These are phyloP conservation scores for Decorospora gaudefroyi DNA, from an alignment of 2,329 filamentous ascomycete genomes.

Conservation along the genomic window DNA sequence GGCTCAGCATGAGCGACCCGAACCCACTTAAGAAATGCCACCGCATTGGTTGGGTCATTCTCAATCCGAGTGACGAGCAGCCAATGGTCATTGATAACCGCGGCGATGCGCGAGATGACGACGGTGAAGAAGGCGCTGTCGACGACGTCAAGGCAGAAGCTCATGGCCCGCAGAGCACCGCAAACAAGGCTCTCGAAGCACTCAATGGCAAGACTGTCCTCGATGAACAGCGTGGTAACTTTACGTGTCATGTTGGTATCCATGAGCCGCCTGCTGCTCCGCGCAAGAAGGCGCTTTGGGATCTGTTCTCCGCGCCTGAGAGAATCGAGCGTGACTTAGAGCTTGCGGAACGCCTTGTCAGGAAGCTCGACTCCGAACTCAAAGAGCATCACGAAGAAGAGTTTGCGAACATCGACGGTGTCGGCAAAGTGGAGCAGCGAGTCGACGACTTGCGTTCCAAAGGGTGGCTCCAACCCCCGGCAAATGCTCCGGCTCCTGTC, in stretches of 20 bases:
- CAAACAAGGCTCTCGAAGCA: constrained; percentile 87
- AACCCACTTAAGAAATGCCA: constrained; percentile 98
- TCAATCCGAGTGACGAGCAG: constrained; percentile 76
- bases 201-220: constrained; percentile 98
- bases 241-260: constrained; percentile 95
- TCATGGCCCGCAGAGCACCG: constrained; percentile 57
- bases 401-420: constrained; percentile 60
- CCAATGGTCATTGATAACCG: constrained; percentile 65
- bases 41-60: constrained; percentile 97
- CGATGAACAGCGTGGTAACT: constrained; percentile 90
- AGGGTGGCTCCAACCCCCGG: constrained; percentile 73
- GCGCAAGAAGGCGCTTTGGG: constrained; percentile 94
- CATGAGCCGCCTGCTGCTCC: constrained; percentile 86
- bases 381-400: constrained; percentile 65
- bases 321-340: constrained; percentile 88
- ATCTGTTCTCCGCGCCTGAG: constrained; percentile 92
- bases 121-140: constrained; percentile 61
- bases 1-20: constrained; percentile 92
- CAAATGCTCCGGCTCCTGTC: constrained; percentile 54
- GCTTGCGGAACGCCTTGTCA: constrained; percentile 78
- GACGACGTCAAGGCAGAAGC: constrained; percentile 58
- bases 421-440: constrained; percentile 79
- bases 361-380: constrained; percentile 83
- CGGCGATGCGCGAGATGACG: constrained; percentile 73
- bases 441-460: constrained; percentile 79